Conservation (phyloP, 2,329 filamentous ascomycete genomes). For the Diaporthe citriasiana region DNA sequence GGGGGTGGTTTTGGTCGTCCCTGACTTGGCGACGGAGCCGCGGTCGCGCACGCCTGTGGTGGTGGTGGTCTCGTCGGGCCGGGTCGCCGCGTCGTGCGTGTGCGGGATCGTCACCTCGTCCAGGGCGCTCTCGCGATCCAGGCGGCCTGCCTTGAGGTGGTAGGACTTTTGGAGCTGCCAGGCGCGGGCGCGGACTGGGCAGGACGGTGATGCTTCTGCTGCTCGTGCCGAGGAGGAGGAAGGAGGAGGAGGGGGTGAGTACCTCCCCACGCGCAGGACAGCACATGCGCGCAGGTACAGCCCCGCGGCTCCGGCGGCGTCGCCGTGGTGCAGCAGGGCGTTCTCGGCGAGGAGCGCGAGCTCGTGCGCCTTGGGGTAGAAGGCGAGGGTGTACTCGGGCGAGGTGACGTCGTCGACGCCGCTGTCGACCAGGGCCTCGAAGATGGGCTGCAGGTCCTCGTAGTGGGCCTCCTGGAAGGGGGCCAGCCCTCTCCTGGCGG, state of each 20-base stretch:
- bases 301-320: conserved; percentile 68
- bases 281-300: conserved; percentile 76
- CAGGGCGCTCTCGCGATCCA: conserved; percentile 68
- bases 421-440: conserved; percentile 71
- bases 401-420: conserved; percentile 76
- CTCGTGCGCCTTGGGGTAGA: conserved; percentile 72
- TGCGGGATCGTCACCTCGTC: conserved; percentile 74
- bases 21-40: neutral
- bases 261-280: conserved; percentile 79
- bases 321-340: conserved; percentile 61
- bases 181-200: conserved; percentile 68
- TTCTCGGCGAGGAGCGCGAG: conserved; percentile 66
- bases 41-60: neutral
- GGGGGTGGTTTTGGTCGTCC: neutral
- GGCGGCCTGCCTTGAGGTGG: conserved; percentile 69
- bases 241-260: conserved; percentile 59
- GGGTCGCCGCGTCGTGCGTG: conserved; percentile 47
- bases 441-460: conserved; percentile 79
- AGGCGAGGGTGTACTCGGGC: conserved; percentile 73
- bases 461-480: conserved; percentile 81
- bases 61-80: neutral
- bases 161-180: conserved; percentile 76
- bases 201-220: conserved; percentile 22
- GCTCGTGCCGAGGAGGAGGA: neutral
- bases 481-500: conserved; percentile 64